Conservation (phyloP, 2,329 filamentous ascomycete genomes). For the Triangularia setosa region DNA sequence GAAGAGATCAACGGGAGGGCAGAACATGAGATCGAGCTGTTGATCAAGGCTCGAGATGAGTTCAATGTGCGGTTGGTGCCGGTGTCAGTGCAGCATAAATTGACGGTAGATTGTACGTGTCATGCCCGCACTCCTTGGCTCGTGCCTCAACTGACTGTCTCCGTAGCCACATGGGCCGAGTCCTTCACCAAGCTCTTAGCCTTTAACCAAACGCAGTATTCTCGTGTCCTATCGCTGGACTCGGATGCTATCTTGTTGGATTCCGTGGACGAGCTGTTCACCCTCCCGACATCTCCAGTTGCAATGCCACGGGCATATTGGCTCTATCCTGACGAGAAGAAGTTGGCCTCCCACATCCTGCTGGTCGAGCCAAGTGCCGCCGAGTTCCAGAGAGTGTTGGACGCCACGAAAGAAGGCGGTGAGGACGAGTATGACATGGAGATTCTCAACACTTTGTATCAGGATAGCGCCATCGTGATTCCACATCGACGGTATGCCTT, state of each 20-base stretch:
- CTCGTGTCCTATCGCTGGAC: constrained; percentile 48
- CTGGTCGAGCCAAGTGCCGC: constrained; percentile 54
- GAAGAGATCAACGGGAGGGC: background rate
- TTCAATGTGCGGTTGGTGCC: constrained; percentile 15
- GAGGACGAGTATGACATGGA: constrained; percentile 61
- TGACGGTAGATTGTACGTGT: constrained; percentile 3
- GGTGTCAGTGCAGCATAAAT: constrained; percentile 9
- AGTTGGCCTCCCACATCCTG: constrained; percentile 57
- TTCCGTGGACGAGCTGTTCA: constrained; percentile 67
- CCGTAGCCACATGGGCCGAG: constrained; percentile 48
- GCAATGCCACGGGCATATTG: constrained; percentile 72
- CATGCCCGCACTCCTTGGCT: background rate
- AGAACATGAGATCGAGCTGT: constrained; percentile 6
- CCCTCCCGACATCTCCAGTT: constrained; percentile 55
- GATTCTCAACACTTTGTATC: constrained; percentile 60
- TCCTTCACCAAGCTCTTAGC: constrained; percentile 65
- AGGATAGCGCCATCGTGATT: constrained; percentile 54
- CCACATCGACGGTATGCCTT: constrained; percentile 61
- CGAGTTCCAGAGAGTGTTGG: constrained; percentile 43
- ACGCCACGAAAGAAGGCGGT: constrained; percentile 23
- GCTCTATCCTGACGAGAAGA: constrained; percentile 47
- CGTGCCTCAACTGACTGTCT: background rate
- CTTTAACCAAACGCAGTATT: constrained; percentile 62
- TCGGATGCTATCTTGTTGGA: constrained; percentile 62
- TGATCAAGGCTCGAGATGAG: constrained; percentile 17